Base-by-base conservation (phyloP, 1,284 basidiomycete species). In the Trichosporon asahii region DNA sequence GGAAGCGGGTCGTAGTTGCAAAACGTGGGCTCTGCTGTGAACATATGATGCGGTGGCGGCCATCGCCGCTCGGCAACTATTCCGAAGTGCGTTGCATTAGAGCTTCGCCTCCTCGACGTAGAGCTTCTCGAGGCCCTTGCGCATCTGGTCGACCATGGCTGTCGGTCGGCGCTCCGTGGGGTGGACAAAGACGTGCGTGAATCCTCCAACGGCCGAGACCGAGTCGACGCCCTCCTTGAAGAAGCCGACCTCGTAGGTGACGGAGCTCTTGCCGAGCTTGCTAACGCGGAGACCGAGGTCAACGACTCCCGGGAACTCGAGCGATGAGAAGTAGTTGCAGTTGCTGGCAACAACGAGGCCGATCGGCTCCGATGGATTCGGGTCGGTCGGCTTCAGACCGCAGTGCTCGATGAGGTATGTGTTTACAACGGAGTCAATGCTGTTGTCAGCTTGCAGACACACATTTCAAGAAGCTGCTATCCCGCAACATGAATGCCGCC, bases 231-330 rank as follows among this genome's bases (percentile, higher is more conserved):
- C 65, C 69, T 67, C 60, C 46, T 53, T 21, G 64, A 70, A 67
- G 61, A 72, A 72, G n/a, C 69, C 72, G 29, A 72, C 69, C 25
- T 72, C 72, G 65, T 72, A 72, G n/a, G 72, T 70, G 23, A 72
- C 72, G 49, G 57, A 65, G 31, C 65, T 67, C 49, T 66, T 70
- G 61, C 72, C 72, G 40, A 72, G 72, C 55, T 70, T 70, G 65
- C 65, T 67, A 9, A 72, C 72, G 37, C 69, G 69, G 14, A 72
- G 67, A 4, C 72, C 72, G 21, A 72, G 63, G 55, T 72, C 72
- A 60, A 70, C 72, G 31, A 72, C 72, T 15, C 68, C 65, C 11
- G 72, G 72, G 40, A 72, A 72, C 12, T 67, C 49, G 11, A 72
- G 61, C 14, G 72, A 61, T 29, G 69, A 57, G 29, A 72, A 72